These are phyloP conservation scores for Ceriops tagal DNA, from an alignment of 345 rosid genomes.

Conservation along the genomic window DNA sequence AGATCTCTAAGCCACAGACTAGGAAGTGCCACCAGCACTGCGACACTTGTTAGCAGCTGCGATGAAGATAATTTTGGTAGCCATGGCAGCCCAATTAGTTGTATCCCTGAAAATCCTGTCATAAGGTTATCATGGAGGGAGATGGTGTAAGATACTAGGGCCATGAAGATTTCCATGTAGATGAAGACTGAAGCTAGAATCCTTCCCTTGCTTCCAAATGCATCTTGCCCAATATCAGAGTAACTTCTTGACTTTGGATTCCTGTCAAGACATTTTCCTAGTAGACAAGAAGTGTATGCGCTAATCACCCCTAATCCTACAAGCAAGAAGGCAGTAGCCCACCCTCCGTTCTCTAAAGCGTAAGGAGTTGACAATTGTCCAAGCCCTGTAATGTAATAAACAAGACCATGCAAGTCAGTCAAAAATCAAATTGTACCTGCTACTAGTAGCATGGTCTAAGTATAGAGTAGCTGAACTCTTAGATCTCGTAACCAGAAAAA, in stretches of 20 bases:
- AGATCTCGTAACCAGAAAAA: too few relatives aligned
- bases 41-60: conserved; percentile 48
- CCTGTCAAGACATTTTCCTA: conserved; percentile 62
- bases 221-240: conserved; percentile 56
- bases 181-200: conserved; percentile 44
- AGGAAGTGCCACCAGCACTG: conserved; percentile 62
- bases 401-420: not conserved
- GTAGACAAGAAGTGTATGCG: conserved; percentile 57
- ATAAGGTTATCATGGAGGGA: conserved; percentile 71
- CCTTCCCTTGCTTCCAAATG: conserved; percentile 54
- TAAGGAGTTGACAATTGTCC: conserved; percentile 77
- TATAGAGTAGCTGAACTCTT: not conserved
- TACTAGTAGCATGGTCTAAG: too few relatives aligned
- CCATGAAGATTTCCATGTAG: conserved; percentile 72
- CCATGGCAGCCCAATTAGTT: conserved; percentile 17
- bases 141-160: conserved; percentile 74
- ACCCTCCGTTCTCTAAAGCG: conserved; percentile 67
- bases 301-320: conserved; percentile 47
- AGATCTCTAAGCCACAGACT: conserved; percentile 71
- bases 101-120: conserved; percentile 41
- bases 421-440: not conserved
- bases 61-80: conserved; percentile 32
- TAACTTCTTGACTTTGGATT: conserved; percentile 61
- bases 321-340: conserved; percentile 59
- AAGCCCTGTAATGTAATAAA: conserved; percentile 39